phyloP scores from a whole-genome alignment of 768 basidiomycete species.

The Tephrocybe sp. region DNA sequence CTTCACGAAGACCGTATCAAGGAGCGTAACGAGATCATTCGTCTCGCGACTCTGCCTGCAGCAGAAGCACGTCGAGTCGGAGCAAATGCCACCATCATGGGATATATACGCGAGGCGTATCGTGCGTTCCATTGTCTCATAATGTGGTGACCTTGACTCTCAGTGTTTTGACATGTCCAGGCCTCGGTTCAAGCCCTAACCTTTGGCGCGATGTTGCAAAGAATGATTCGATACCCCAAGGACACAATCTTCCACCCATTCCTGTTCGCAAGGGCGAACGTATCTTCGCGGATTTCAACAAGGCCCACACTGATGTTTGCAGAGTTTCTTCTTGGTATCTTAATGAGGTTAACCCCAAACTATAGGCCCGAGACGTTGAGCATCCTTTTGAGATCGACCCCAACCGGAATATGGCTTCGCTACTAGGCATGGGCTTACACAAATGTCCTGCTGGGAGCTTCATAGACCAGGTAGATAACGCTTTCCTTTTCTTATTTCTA shows the following conservation, averaged over 20 bases:
- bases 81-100: conserved; percentile 18
- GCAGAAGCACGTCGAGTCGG: conserved; percentile 7
- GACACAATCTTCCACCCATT: conserved; percentile 5
- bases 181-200: conserved; percentile 13
- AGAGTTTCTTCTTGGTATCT: background rate
- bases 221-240: conserved; percentile 12
- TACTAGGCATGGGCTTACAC: conserved; percentile 23
- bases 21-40: conserved; percentile 19
- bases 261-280: conserved; percentile 16
- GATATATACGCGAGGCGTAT: conserved; percentile 24
- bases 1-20: conserved; percentile 15
- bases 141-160: background rate
- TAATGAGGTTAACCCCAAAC: background rate
- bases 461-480: conserved; percentile 16
- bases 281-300: conserved; percentile 14
- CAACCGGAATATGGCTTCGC: conserved; percentile 10
- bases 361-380: conserved; percentile 11
- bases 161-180: conserved; percentile 3
- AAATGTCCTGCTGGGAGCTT: conserved; percentile 22
- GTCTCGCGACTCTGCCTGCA: conserved; percentile 13
- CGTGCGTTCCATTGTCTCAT: conserved; percentile 11
- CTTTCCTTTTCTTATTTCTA: background rate
- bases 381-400: conserved; percentile 12
- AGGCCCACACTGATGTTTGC: conserved; percentile 16
- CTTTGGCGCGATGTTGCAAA: conserved; percentile 15